Base-by-base conservation (phyloP, 2,329 filamentous ascomycete genomes). In the Lanzia echinophila region DNA sequence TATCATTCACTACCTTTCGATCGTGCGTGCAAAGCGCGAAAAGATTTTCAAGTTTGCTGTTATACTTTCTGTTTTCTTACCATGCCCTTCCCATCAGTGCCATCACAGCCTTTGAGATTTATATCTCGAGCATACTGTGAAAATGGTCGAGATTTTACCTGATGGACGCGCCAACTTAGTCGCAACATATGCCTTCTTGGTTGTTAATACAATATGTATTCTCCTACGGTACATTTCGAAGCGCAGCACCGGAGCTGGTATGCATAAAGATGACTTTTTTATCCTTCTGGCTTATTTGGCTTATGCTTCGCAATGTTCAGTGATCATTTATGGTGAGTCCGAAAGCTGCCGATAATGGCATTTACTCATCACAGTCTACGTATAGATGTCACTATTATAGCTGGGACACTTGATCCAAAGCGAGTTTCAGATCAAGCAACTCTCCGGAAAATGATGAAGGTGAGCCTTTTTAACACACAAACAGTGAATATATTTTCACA, bases 311-410 rank as follows among this genome's bases (percentile, higher is more conserved):
- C 50, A 53, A 13, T 41, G 13, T 19, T n/a, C 39, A 22, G 6
- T 53, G 28, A 42, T 53, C 6, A 42, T 53, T 24, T 53, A 46
- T 24, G 50, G 50, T 33, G 19, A 42, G 50, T 28, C 34, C 13
- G 32, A 15, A 34, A 15, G 12, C 11, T 42, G 10, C 3, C 12
- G 1, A 32, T 10, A 17, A n/a, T n/a, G 19, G 1, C n/a, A 28
- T 8, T 8, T 53, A 17, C 19, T 47, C 13, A 53, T 19, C 12
- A 7, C 13, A 13, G 13, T 19, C 15, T 34, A 44, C 44, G 13
- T 33, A 19, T 42, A 53, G 50, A 53, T 20, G 39, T 53, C 28
- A n/a, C 31, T 0, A 34, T 13, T 11, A 28, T 42, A 48, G 28
- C 50, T 28, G 50, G 50, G 13, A 53, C 50, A 20, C 28, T 53